Percentiles rank a stretch among this genome's conserved stretches.
Conservation (phyloP, 73 alveolate species). For the Symbiodinium pilosum region DNA sequence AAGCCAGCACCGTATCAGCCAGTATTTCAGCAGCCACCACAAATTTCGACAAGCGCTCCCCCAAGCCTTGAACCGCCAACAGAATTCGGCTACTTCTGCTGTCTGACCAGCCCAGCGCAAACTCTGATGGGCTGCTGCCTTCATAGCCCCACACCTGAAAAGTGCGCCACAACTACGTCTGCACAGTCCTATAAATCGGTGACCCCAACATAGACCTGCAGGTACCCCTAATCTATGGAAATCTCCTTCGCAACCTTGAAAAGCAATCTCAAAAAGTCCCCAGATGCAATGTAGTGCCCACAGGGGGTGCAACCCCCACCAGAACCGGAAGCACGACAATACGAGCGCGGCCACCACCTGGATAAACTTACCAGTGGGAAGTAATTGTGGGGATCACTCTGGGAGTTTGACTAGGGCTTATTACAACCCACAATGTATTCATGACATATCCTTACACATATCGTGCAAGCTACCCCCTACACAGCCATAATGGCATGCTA, state of each 20-base stretch:
- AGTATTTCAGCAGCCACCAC: background rate
- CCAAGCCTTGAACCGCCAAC: background rate
- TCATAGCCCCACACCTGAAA: background rate
- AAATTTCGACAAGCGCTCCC: background rate
- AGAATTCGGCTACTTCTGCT: background rate
- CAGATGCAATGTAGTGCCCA: background rate
- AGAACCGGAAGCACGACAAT: background rate
- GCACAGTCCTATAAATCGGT: background rate
- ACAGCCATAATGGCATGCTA: background rate
- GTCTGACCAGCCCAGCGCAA: background rate
- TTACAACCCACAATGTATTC: background rate
- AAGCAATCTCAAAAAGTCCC: background rate
- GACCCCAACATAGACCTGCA: background rate
- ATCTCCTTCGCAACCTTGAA: background rate
- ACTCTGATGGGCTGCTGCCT: background rate
- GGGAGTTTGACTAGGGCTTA: background rate
- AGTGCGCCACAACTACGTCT: background rate
- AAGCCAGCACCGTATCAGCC: background rate
- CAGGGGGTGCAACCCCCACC: background rate
- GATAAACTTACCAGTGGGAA: background rate
- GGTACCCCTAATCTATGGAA: background rate
- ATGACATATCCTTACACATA: background rate
- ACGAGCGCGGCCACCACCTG: background rate
- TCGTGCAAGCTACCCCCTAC: background rate
- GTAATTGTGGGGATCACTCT: background rate